Evolutionary conservation across 106 monocot genomes (phyloP).

Genomic region (Acanthochlamys bracteata): DNA sequence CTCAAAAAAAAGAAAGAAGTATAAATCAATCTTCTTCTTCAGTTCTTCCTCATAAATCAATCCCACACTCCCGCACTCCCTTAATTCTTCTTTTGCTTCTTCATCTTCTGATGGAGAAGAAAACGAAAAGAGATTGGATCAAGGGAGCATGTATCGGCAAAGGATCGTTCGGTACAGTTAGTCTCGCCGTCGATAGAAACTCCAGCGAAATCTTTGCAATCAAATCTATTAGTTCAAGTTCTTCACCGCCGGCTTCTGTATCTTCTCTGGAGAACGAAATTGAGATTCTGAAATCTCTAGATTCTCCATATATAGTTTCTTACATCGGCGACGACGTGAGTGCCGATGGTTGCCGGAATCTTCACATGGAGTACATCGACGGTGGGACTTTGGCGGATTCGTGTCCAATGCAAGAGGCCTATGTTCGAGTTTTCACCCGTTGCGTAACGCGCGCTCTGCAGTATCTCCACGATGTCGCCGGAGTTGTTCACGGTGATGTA

Average conservation of each 20-base stretch:
- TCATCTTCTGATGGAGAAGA: not conserved
- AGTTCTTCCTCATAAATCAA: too few relatives aligned
- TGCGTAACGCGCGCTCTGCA: slow-evolving; percentile 25
- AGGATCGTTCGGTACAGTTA: slow-evolving; percentile 63
- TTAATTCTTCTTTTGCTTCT: too few relatives aligned
- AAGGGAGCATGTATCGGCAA: slow-evolving; percentile 37
- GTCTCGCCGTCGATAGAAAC: slow-evolving; percentile 33
- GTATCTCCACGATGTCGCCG: slow-evolving; percentile 30
- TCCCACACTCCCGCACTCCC: too few relatives aligned
- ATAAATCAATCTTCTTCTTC: too few relatives aligned
- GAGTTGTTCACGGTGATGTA: slow-evolving; percentile 48
- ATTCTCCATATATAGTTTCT: slow-evolving; percentile 39
- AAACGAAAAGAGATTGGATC: slow-evolving; percentile 23
- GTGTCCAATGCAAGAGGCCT: slow-evolving; percentile 16
- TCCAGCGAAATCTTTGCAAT: slow-evolving; percentile 52
- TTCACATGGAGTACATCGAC: slow-evolving; percentile 41
- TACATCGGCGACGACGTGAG: slow-evolving; percentile 40
- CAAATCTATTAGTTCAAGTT: slow-evolving; percentile 30
- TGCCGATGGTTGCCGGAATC: slow-evolving; percentile 14
- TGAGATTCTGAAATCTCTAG: slow-evolving; percentile 22
- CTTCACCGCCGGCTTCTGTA: slow-evolving; percentile 3
- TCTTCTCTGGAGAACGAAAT: slow-evolving; percentile 39
- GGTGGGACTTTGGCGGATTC: slow-evolving; percentile 33
- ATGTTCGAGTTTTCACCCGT: slow-evolving; percentile 20
- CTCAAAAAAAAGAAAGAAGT: too few relatives aligned